Conservation (phyloP, 352 stramenopile species). For the Phytophthora nicotianae region DNA sequence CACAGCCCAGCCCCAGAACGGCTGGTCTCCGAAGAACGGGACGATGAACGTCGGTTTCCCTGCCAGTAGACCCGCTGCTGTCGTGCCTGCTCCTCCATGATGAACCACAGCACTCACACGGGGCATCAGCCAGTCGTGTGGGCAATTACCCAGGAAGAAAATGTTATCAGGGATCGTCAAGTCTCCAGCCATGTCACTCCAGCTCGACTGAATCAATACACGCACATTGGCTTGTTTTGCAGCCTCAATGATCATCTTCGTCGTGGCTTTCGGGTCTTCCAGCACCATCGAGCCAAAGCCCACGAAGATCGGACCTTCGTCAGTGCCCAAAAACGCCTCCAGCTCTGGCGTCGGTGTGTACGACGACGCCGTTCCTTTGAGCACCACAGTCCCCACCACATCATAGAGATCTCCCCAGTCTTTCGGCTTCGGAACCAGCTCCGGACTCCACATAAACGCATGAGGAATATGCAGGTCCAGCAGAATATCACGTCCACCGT, state of each 20-base stretch:
- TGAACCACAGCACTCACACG: constrained; percentile 86
- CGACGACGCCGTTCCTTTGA: constrained; percentile 37
- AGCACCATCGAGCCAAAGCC: constrained; percentile 95
- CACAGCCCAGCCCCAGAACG: constrained; percentile 92
- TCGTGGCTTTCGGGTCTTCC: constrained; percentile 63
- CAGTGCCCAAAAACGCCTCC: constrained; percentile 39
- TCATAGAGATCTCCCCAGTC: constrained; percentile 62
- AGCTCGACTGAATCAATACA: constrained; percentile 90
- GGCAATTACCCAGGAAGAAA: constrained; percentile 67
- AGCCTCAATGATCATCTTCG: constrained; percentile 44
- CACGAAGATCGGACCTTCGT: constrained; percentile 88
- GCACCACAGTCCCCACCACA: constrained; percentile 52
- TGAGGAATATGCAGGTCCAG: constrained; percentile 56
- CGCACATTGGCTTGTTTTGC: constrained; percentile 57
- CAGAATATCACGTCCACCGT: constrained; percentile 42
- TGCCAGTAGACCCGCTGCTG: constrained; percentile 84
- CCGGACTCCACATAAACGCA: constrained; percentile 65
- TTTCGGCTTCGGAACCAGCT: constrained; percentile 54
- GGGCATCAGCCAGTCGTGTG: constrained; percentile 92
- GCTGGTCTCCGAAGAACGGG: constrained; percentile 95
- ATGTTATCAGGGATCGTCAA: constrained; percentile 50
- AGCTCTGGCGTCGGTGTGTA: constrained; percentile 30
- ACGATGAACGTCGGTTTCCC: constrained; percentile 93
- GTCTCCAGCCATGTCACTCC: constrained; percentile 69
- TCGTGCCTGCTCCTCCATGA: constrained; percentile 87